Base-by-base conservation (phyloP, 192 early-diverging fungal species). In the Backusella mclennaniae region DNA sequence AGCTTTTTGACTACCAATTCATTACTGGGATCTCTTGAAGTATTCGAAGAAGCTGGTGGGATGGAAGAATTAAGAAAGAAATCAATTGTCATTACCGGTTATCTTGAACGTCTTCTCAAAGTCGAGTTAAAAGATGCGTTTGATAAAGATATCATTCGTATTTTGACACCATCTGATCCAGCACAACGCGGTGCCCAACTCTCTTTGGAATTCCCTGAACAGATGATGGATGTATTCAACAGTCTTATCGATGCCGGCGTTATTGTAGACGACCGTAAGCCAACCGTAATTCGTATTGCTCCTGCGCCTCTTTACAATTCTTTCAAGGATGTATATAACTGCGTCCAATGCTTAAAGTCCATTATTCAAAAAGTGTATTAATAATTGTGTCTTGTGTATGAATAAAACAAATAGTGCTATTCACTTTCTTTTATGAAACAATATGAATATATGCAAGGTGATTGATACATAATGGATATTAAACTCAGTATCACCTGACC, bases 231-330 rank as follows among this genome's bases (percentile, higher is more conserved):
- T 8, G 89, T 96, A 6, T 92, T 93, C 85, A 79, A 86, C 0
- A 87, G 77, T 0, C 84, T 99, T 75, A 69, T 78, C 26, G 75
- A 69, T 7, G 76, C 86, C 3, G 96, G 93, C 6, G 88, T 97
- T 8, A 86, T 98, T 44, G 90, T 90, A 23, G 98, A 99, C 76
- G 94, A 96, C 75, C 86, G 98, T 36, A 93, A 93, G 76, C 96
- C 96, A 1, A 90, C 96, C 87, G 94, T 94, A 38, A 95, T 99
- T 74, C 87, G 98, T 46, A 83, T 99, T 35, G 92, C 95, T 5
- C 98, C 98, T 11, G 88, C 88, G 17, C 96, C 98, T 17, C 85
- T 99, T 35, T 99, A 98, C 82, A 95, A 96, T 81, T 90, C 88
- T 2, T 98, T 95, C 82, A 80, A 71, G 35, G 98, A 99, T 68